Percentiles rank a stretch among this genome's conserved stretches.
Conservation (phyloP, 352 stramenopile species). For the Globisporangium splendens region DNA sequence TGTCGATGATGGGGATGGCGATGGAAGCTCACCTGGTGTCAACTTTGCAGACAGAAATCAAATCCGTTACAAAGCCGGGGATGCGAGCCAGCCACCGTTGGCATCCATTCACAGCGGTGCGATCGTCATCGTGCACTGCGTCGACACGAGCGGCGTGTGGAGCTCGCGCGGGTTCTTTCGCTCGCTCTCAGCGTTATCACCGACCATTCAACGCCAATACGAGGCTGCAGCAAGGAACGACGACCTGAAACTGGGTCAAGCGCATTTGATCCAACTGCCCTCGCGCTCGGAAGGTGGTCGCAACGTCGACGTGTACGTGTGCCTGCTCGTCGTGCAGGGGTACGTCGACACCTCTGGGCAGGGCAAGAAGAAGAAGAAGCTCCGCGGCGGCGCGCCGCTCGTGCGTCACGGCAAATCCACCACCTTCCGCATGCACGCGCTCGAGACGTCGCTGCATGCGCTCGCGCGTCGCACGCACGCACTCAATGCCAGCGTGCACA, state of each 20-base stretch:
- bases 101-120: conserved; percentile 15
- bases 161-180: conserved; percentile 73
- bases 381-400: conserved; percentile 23
- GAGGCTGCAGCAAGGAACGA: conserved; percentile 45
- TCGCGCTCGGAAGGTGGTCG: conserved; percentile 7
- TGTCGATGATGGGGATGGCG: conserved; percentile 4
- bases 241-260: conserved; percentile 71
- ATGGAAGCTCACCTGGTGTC: not conserved
- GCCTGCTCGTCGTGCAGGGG: conserved; percentile 68
- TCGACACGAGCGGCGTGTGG: conserved; percentile 74
- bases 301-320: conserved; percentile 40
- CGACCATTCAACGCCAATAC: conserved; percentile 56
- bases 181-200: conserved; percentile 46
- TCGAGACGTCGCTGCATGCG: conserved; percentile 42
- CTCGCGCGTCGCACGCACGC: conserved; percentile 31
- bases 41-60: conserved; percentile 16
- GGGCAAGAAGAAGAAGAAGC: conserved; percentile 49
- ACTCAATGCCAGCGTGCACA: conserved; percentile 56
- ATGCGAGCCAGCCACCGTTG: conserved; percentile 44
- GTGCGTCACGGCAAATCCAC: conserved; percentile 58
- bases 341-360: conserved; percentile 25
- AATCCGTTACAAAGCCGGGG: conserved; percentile 51
- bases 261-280: conserved; percentile 54
- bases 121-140: conserved; percentile 69
- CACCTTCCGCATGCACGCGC: conserved; percentile 59